Evolutionary conservation across 805 yeast species (phyloP), one percentile per base, ranked within the genome.

Genomic region (Candida glaebosa): DNA sequence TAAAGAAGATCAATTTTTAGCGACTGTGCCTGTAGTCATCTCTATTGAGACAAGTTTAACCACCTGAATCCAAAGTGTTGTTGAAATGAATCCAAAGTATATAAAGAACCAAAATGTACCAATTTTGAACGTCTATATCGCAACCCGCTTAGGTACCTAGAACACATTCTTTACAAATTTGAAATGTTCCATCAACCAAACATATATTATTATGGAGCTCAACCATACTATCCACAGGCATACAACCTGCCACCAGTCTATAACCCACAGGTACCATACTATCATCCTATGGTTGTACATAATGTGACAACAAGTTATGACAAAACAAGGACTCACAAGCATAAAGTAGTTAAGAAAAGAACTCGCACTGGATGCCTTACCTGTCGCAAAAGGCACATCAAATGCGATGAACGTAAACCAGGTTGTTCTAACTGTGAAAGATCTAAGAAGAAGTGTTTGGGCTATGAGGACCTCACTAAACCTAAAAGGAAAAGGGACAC

Each of bases 331-430:
- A 28, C 41, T 19, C 22, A 35, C 24, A 40, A 36, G 45, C 56
- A 72, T 35, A 57, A 75, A 34, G 67, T 70, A 47, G 68, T 76
- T 46, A 73, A 79, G 51, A 66, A 81, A 34, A 67, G 89, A 37
- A 82, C 87, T 2, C 68, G 84, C 51, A 81, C 87, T 0, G 89
- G 89, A 2, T 83, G 89, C 55, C 58, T 81, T 40, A 83, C 89
- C 1, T 83, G 89, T 56, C 69, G 88, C 26, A 74, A 78, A 53
- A 63, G 88, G 44, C 65, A 87, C 31, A 80, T 82, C 53, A 82
- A 82, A 63, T 82, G 89, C 58, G 89, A 82, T 58, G 89, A 82
- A 61, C 59, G 79, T 38, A 81, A 78, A 50, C 87, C 87, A 2
- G 67, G 72, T 44, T 82, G 88, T 56, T 67, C 65, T 49, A 82